phyloP scores from a whole-genome alignment of 192 early-diverging fungal genomes.

The Coemansia sp. region DNA sequence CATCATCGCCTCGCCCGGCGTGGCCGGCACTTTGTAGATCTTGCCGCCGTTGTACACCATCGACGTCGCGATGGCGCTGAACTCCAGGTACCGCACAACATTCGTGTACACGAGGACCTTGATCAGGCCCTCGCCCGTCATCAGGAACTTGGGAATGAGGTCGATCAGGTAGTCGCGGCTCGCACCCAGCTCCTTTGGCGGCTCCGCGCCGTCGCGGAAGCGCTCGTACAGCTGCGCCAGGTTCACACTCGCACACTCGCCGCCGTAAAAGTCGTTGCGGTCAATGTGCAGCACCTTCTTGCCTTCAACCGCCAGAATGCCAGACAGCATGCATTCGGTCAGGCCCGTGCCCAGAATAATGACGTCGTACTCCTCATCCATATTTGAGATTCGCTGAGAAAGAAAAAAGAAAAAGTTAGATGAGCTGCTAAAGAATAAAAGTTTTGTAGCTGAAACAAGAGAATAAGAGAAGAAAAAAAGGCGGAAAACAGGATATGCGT shows the following conservation, averaged over 20 bases:
- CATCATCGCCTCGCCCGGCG: conserved; percentile 79
- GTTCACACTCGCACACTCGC: conserved; percentile 93
- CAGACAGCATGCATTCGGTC: conserved; percentile 88
- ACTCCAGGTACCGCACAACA: conserved; percentile 97
- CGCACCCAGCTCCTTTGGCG: conserved; percentile 59
- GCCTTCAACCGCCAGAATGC: conserved; percentile 83
- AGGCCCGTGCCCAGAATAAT: conserved; percentile 87
- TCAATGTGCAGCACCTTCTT: conserved; percentile 92
- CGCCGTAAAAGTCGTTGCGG: conserved; percentile 98
- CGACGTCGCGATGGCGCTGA: conserved; percentile 92
- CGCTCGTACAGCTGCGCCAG: conserved; percentile 86
- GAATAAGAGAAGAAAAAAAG: background rate
- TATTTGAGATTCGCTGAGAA: conserved; percentile 5
- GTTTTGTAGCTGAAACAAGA: background rate
- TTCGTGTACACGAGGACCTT: conserved; percentile 97
- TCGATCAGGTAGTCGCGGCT: conserved; percentile 97
- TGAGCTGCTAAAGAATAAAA: background rate
- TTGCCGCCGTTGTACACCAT: conserved; percentile 88
- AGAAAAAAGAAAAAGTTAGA: conserved; percentile 1
- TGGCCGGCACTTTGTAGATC: conserved; percentile 95
- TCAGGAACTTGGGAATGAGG: conserved; percentile 99
- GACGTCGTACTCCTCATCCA: conserved; percentile 90
- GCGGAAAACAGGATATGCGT: background rate
- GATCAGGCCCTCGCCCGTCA: conserved; percentile 98
- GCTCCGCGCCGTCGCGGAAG: conserved; percentile 58